Base-by-base conservation (phyloP, 129 eudicot genomes). In the Apium graveolens region DNA sequence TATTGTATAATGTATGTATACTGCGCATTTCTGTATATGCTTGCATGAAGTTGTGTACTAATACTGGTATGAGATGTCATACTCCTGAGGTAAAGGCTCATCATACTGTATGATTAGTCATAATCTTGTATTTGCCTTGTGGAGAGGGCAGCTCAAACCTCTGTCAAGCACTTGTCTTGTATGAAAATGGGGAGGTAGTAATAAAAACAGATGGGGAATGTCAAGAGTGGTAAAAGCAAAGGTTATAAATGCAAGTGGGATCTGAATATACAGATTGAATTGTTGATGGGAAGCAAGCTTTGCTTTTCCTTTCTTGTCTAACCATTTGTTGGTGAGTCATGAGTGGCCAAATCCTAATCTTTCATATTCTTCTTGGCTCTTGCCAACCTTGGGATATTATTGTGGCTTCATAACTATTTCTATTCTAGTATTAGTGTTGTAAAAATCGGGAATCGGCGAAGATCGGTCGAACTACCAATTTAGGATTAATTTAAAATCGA, bases 261-360 rank as follows among this genome's bases (percentile, higher is more conserved):
- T 63, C 76, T 88, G 90, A 88, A 82, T 83, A 73, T 71, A 86
- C 82, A 78, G 84, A 79, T 80, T 80, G 83, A 85, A 77, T 79
- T 69, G 76, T 73, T 84, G 89, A 87, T 75, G 82, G 78, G 83
- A 79, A 79, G 75, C 78, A 78, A 82, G 74, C 68, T 42, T 42
- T 78, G 46, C 76, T 74, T 84, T 79, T 69, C 57, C 70, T 77
- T 55, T 70, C 77, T 32, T 53, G 63, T 79, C 83, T 80, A 45
- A 81, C 87, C 82, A 80, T 73, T 77, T 84, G 49, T 57, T 57
- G 66, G 66, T 24, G 68, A 60, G 34, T 60, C 60, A 57, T 43
- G 79, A 78, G 85, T 78, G 85, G 80, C 86, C 84, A 71, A 76
- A 1, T 5, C 82, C 80, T 9, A 41, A 75, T 60, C 35, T 31